Percentiles rank a stretch among this genome's conserved stretches.
Conservation (phyloP, 164 flowering plant species). For the Liriodendron chinense region DNA sequence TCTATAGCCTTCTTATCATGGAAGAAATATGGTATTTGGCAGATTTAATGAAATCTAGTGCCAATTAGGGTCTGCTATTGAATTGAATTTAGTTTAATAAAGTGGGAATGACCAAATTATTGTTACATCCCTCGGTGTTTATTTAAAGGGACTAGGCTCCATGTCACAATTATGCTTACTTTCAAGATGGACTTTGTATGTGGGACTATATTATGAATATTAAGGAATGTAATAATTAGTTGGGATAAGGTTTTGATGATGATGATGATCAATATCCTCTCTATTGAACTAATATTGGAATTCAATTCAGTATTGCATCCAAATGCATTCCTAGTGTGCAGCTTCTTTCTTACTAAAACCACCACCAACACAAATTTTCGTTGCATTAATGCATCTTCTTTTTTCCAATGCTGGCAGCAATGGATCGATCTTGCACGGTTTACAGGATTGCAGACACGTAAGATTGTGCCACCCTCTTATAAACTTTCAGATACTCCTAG, state of each 20-base stretch:
- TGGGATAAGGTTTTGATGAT: too few species aligned
- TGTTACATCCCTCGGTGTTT: too few species aligned
- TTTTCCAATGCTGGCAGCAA: slow-evolving; percentile 56
- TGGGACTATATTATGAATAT: neutral
- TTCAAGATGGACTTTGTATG: too few species aligned
- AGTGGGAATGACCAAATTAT: too few species aligned
- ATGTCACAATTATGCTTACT: too few species aligned
- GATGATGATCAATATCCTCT: too few species aligned
- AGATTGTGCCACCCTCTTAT: slow-evolving; percentile 26
- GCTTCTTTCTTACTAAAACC: neutral
- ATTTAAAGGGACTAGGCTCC: too few species aligned
- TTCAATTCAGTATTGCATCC: neutral
- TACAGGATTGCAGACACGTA: slow-evolving; percentile 68
- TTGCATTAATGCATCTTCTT: neutral
- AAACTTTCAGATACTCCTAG: slow-evolving; percentile 32
- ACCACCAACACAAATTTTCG: neutral
- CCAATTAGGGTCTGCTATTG: neutral
- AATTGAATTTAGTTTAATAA: too few species aligned
- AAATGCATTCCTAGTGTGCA: neutral
- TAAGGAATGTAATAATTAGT: too few species aligned
- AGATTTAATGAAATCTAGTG: neutral
- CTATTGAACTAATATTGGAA: neutral
- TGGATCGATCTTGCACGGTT: slow-evolving; percentile 91
- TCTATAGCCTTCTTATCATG: too few species aligned
- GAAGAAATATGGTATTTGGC: neutral